Evolutionary conservation across 495 filamentous ascomycete species (phyloP).

Genomic region (Trichocladium antarcticum): DNA sequence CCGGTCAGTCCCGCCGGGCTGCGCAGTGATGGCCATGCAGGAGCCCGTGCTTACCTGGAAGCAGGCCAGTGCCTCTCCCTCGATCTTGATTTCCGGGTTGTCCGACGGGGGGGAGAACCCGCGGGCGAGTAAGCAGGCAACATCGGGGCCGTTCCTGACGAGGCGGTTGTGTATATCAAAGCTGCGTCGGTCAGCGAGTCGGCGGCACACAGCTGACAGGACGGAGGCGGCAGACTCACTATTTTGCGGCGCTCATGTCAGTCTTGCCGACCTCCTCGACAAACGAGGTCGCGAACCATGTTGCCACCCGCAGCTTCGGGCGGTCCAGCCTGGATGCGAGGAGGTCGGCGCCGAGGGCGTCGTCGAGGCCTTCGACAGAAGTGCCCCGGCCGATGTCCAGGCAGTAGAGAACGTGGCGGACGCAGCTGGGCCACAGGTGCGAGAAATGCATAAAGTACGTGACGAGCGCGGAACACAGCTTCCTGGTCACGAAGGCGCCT

Average conservation of each 20-base stretch:
- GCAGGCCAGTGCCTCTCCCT: slow-evolving; percentile 46
- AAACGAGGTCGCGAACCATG: slow-evolving; percentile 63
- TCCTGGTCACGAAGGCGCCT: slow-evolving; percentile 58
- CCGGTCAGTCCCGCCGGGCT: not conserved
- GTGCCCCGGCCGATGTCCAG: slow-evolving; percentile 43
- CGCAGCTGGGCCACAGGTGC: slow-evolving; percentile 53
- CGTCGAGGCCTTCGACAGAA: slow-evolving; percentile 38
- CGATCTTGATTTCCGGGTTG: slow-evolving; percentile 18
- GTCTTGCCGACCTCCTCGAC: slow-evolving; percentile 67
- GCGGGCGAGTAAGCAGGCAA: slow-evolving; percentile 36
- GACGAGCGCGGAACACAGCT: slow-evolving; percentile 72
- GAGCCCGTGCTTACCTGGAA: slow-evolving; percentile 40
- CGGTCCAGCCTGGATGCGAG: slow-evolving; percentile 45
- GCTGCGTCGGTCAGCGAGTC: slow-evolving; percentile 8
- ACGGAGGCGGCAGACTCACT: slow-evolving; percentile 38
- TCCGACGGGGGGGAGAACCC: slow-evolving; percentile 29
- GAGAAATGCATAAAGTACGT: slow-evolving; percentile 67
- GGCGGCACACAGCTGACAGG: not conserved
- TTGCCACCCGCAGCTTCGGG: slow-evolving; percentile 44
- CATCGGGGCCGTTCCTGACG: slow-evolving; percentile 41
- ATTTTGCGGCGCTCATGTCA: slow-evolving; percentile 45
- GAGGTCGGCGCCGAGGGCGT: slow-evolving; percentile 39
- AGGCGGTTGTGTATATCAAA: slow-evolving; percentile 41
- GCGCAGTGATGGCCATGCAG: not conserved
- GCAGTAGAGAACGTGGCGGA: slow-evolving; percentile 58